Percentiles rank a stretch among this genome's conserved stretches.
phyloP scores from a whole-genome alignment of 2,329 filamentous ascomycete genomes.

The Ophioceras dolichostomum region DNA sequence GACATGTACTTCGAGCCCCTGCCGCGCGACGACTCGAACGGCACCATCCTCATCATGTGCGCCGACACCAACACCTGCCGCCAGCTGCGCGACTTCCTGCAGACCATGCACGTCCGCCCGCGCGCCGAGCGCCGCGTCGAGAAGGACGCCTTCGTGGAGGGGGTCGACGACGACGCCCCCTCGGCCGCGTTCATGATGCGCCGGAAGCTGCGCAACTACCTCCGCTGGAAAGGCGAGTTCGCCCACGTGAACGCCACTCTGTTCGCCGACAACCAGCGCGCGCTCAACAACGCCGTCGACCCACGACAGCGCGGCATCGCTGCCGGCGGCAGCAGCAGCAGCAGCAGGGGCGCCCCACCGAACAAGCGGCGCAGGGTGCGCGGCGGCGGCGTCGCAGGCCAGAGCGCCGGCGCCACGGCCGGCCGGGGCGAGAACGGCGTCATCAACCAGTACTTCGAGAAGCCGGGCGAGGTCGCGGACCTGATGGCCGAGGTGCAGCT shows the following conservation, averaged over 20 bases:
- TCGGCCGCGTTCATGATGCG: conserved; percentile 86
- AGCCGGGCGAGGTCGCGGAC: conserved; percentile 67
- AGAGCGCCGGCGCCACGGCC: conserved; percentile 40
- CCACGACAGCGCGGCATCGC: conserved; percentile 30
- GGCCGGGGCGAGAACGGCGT: conserved; percentile 61
- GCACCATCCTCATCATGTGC: conserved; percentile 94
- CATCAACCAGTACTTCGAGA: conserved; percentile 68
- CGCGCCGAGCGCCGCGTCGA: conserved; percentile 31
- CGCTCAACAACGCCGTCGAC: conserved; percentile 55
- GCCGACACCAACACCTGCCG: conserved; percentile 74
- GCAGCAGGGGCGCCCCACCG: conserved; percentile 44
- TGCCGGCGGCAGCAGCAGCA: conserved; percentile 26
- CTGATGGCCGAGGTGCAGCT: conserved; percentile 74
- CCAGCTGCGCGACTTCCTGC: conserved; percentile 81
- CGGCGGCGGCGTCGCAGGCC: conserved; percentile 63
- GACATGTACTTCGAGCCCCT: conserved; percentile 75
- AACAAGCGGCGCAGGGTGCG: conserved; percentile 81
- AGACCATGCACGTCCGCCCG: conserved; percentile 72
- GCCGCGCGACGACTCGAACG: conserved; percentile 74
- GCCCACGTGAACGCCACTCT: conserved; percentile 69
- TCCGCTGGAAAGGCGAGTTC: conserved; percentile 85
- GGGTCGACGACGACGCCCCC: conserved; percentile 44
- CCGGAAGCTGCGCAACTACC: conserved; percentile 71
- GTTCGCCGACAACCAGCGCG: conserved; percentile 69
- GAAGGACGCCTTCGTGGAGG: conserved; percentile 28